These are phyloP conservation scores for Gossypium bickii DNA, from an alignment of 345 rosid species.

Conservation along the genomic window DNA sequence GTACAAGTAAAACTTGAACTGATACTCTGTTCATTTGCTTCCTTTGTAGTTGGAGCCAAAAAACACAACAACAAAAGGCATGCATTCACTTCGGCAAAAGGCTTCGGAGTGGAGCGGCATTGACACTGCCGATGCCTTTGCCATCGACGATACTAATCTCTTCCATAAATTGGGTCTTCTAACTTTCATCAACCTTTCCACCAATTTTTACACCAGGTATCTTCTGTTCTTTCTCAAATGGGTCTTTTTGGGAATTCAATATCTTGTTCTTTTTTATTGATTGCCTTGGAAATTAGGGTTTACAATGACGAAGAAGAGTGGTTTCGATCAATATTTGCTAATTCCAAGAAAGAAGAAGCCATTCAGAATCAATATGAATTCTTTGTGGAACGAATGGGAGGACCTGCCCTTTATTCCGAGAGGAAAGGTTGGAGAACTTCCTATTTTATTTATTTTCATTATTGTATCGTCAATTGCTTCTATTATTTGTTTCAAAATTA, in stretches of 20 bases:
- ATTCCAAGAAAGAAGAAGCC: slow-evolving; percentile 80
- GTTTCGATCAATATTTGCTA: slow-evolving; percentile 70
- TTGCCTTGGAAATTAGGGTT: slow-evolving; percentile 45
- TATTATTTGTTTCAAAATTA: slow-evolving; percentile 6
- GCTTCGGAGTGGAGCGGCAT: slow-evolving; percentile 91
- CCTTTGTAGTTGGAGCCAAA: neutral
- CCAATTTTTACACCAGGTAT: slow-evolving; percentile 84
- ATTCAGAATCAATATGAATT: slow-evolving; percentile 89
- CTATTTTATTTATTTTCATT: neutral
- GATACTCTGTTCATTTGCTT: neutral
- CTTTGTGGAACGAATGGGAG: slow-evolving; percentile 94
- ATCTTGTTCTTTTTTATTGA: neutral
- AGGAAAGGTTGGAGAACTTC: slow-evolving; percentile 47
- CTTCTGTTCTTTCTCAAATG: neutral
- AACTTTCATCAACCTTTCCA: slow-evolving; percentile 75
- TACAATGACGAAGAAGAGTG: slow-evolving; percentile 84
- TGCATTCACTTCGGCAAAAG: slow-evolving; percentile 82
- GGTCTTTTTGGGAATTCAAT: neutral
- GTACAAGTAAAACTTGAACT: neutral
- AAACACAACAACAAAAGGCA: neutral
- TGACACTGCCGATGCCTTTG: slow-evolving; percentile 61
- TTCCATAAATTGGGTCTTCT: slow-evolving; percentile 77
- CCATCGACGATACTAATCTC: slow-evolving; percentile 67
- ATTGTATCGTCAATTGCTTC: neutral
- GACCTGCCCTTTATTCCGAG: slow-evolving; percentile 80